Evolutionary conservation across 2,329 filamentous ascomycete genomes (phyloP).

Genomic region (Penicillium sp.): DNA sequence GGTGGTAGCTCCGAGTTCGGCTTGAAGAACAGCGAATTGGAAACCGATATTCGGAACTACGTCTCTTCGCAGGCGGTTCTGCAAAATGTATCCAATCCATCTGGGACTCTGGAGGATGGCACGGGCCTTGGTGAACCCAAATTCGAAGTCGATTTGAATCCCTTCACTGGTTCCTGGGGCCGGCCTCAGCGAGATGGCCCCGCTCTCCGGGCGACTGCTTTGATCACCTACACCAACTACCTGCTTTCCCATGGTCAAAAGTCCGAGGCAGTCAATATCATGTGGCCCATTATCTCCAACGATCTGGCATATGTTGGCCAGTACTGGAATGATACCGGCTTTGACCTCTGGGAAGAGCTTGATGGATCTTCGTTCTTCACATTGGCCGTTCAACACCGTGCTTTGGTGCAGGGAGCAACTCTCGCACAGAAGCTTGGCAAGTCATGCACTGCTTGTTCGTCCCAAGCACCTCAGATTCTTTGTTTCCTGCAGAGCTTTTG

Average conservation of each 20-base stretch:
- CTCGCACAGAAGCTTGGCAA: conserved; percentile 66
- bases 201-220: conserved; percentile 69
- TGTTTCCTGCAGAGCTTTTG: conserved; percentile 76
- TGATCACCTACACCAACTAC: conserved; percentile 57
- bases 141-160: conserved; percentile 62
- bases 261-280: conserved; percentile 6
- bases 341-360: conserved; percentile 16
- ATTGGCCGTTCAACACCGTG: conserved; percentile 13
- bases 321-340: conserved; percentile 19
- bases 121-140: conserved; percentile 69
- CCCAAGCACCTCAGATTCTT: conserved; percentile 67
- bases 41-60: conserved; percentile 65
- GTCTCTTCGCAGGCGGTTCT: conserved; percentile 65
- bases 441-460: conserved; percentile 60
- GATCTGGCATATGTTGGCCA: conserved; percentile 15
- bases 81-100: conserved; percentile 68
- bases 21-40: conserved; percentile 39
- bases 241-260: conserved; percentile 6
- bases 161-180: conserved; percentile 67
- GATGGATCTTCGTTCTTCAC: conserved; percentile 18
- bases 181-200: conserved; percentile 79
- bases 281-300: conserved; percentile 11
- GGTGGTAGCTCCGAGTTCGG: not conserved
- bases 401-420: conserved; percentile 55
- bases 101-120: conserved; percentile 53